A percentile compares a stretch with the other conserved stretches of the same genome.
These are phyloP conservation scores for Lepidopterella palustris DNA, from an alignment of 495 filamentous ascomycete genomes.

Conservation along the genomic window DNA sequence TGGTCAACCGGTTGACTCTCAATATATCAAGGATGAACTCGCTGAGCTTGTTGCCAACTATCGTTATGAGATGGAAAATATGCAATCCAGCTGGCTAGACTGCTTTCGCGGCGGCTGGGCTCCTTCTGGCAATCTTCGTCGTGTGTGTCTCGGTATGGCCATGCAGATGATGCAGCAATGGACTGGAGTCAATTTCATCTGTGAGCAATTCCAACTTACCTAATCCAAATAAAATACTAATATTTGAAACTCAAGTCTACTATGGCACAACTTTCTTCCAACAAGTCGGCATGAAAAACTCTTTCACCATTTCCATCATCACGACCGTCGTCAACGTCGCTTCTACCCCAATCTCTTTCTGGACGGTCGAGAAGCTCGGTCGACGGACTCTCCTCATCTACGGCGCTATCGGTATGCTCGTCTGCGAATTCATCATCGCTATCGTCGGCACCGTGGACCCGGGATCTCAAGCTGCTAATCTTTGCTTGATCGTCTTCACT, in stretches of 20 bases:
- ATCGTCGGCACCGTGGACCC: slow-evolving; percentile 49
- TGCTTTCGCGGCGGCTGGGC: slow-evolving; percentile 61
- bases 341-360: slow-evolving; percentile 79
- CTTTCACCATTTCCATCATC: slow-evolving; percentile 74
- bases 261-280: slow-evolving; percentile 76
- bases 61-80: slow-evolving; percentile 62
- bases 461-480: slow-evolving; percentile 23
- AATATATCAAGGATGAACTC: slow-evolving; percentile 58
- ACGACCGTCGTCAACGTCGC: slow-evolving; percentile 78
- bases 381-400: slow-evolving; percentile 74
- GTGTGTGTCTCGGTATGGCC: slow-evolving; percentile 67
- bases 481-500: slow-evolving; percentile 35
- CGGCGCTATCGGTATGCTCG: slow-evolving; percentile 72
- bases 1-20: slow-evolving; percentile 55
- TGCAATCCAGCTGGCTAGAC: slow-evolving; percentile 54
- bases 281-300: slow-evolving; percentile 56
- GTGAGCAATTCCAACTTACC: slow-evolving; percentile 3
- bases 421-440: slow-evolving; percentile 81
- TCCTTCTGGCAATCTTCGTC: slow-evolving; percentile 59
- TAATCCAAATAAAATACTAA: background rate
- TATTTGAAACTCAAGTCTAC: slow-evolving; percentile 50
- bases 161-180: slow-evolving; percentile 74
- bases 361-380: slow-evolving; percentile 71
- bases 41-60: slow-evolving; percentile 72
- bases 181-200: slow-evolving; percentile 87